Evolutionary conservation across 129 eudicot genomes (phyloP).

Genomic region (Logfia minima): DNA sequence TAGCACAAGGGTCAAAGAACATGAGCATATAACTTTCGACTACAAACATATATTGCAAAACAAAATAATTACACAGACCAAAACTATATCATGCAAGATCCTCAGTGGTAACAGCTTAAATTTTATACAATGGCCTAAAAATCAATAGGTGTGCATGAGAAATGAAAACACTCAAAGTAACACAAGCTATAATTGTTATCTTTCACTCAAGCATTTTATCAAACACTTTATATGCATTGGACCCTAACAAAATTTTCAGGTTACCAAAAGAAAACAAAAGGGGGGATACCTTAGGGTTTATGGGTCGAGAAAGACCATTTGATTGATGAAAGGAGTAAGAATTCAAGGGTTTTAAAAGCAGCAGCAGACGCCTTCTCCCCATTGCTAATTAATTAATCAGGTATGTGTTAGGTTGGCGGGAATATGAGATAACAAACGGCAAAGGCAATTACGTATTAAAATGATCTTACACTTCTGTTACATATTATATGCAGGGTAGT

Average conservation of each 20-base stretch:
- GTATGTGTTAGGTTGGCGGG: constrained; percentile 25
- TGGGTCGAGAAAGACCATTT: constrained; percentile 16
- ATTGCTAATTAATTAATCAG: constrained; percentile 33
- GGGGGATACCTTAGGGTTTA: constrained; percentile 48
- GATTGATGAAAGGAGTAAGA: constrained; percentile 42
- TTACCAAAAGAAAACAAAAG: not conserved
- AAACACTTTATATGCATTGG: constrained; percentile 38
- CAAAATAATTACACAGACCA: not conserved
- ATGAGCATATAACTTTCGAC: not conserved
- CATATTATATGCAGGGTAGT: not conserved
- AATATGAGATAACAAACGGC: not conserved
- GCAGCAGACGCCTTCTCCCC: constrained; percentile 60
- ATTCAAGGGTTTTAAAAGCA: constrained; percentile 67
- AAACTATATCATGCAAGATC: not conserved
- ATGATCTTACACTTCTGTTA: not conserved
- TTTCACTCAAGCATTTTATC: constrained; percentile 41
- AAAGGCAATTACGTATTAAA: not conserved
- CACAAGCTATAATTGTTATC: not conserved
- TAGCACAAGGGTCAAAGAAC: not conserved
- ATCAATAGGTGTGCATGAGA: not conserved
- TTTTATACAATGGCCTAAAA: not conserved
- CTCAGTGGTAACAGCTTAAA: not conserved
- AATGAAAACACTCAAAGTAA: constrained; percentile 1
- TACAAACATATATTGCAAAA: constrained; percentile 12
- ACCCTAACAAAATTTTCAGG: not conserved